Evolutionary conservation across 139 green algal genomes (phyloP), one percentile per base, ranked within the genome.

Genomic region (Yamagishiella unicocca): DNA sequence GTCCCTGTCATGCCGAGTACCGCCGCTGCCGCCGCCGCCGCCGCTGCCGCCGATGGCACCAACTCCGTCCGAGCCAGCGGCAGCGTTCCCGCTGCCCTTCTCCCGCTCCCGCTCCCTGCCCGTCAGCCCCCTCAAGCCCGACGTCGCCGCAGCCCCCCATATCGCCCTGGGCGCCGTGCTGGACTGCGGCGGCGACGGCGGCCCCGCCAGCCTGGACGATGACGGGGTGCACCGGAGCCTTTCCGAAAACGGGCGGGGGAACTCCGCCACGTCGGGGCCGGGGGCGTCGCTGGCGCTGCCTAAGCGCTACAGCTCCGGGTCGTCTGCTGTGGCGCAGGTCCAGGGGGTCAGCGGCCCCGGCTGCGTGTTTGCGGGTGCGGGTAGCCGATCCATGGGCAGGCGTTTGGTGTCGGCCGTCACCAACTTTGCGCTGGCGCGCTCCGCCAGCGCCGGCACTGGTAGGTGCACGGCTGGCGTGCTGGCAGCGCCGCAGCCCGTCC

Each of bases 51-150:
- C 6, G 38, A 66, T 45, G 6, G 33, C 50, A 31, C 31, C 24
- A 35, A 45, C 42, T 4, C 21, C 24, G n/a, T 29, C 72, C 33
- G 37, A 43, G 38, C 40, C 43, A 27, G 38, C 70, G 9, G 70
- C 38, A 33, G 40, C 38, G 22, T 12, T 21, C 2, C 37, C 72
- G 72, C 72, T 43, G 42, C 10, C 43, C 12, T 64, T 80, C 31
- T 43, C 2, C 27, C 72, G 72, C 17, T 80, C 72, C 9, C 72
- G 72, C 5, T 80, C 72, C 43, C 72, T 80, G n/a, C 72, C 72
- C 40, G 70, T 54, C 38, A 78, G 42, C 38, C 66, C n/a, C 4
- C 7, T 74, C 17, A 74, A 24, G 17, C 50, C 50, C 50, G 50
- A 17, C 50, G 50, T 58, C 50, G 50, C 50, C 50, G 50, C 50